Base-by-base conservation (phyloP, 495 filamentous ascomycete species). In the Jackrogersella minutella region DNA sequence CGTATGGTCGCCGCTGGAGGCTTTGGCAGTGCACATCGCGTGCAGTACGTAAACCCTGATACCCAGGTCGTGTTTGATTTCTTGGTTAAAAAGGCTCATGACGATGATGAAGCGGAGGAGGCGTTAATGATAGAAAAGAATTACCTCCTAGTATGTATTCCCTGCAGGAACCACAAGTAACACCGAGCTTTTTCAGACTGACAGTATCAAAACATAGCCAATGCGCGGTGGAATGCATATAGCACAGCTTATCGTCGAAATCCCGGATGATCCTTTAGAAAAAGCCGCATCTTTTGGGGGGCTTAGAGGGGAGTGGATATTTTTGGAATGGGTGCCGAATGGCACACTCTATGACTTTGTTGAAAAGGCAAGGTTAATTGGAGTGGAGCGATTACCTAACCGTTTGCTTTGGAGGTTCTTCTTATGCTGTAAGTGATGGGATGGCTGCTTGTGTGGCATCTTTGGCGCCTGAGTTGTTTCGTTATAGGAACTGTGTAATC, bases 351-450 rank as follows among this genome's bases (percentile, higher is more conserved):
- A 10, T 5, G 28, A 53, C 11, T 62, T 62, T 10, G 13, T 62
- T 9, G 2, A 2, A 7, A 46, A 16, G 1, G 39, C 49, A 33
- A 21, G 14, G 9, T 0, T 8, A 8, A 0, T 11, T 0, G 30
- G 26, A 34, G 10, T 34, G 3, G 24, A 4, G 0, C 26, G 34
- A 0, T 17, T 62, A 37, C 49, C 58, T 21, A 62, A 62, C 19
- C 58, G 58, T 34, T 16, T 62, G 19, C 58, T 62, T n/a, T 62
- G 58, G 58, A 62, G 58, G 30, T 54, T 62, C 7, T 54, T 62
- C 26, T 46, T 53, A 17, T 62, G 58, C 37, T 28, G 58, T 62
- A 62, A 53, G 58, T 61, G 3, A 52, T 14, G 8, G n/a, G 10
- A 51, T 41, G n/a, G 7, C 5, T 21, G 5, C n/a, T 17, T 37